Conservation (phyloP, 164 flowering plant genomes). For the Aristolochia fimbriata region DNA sequence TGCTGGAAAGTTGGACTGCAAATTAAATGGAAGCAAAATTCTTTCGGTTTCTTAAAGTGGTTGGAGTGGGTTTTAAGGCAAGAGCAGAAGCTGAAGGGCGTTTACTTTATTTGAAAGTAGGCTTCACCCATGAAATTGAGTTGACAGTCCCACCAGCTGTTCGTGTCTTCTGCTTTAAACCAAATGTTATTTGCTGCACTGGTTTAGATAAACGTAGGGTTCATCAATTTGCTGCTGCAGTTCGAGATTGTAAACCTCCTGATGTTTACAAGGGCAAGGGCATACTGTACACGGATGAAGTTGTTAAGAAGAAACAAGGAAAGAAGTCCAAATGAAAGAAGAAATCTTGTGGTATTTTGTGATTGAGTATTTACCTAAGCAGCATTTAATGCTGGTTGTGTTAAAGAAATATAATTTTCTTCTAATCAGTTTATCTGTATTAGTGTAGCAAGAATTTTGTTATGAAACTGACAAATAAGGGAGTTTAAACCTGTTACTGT, state of each 20-base stretch:
- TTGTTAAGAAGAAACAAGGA: constrained; percentile 76
- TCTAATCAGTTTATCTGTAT: too few relatives aligned
- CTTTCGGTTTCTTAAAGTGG: constrained; percentile 80
- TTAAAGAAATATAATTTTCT: too few relatives aligned
- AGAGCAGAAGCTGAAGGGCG: constrained; percentile 84
- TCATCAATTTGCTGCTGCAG: constrained; percentile 77
- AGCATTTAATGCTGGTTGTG: too few relatives aligned
- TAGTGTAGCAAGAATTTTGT: too few relatives aligned
- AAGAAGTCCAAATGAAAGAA: constrained; percentile 57
- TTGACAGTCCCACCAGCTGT: constrained; percentile 88
- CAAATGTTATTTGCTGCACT: constrained; percentile 66
- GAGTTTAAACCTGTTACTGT: too few relatives aligned
- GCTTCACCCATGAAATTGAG: constrained; percentile 90
- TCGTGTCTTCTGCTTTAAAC: constrained; percentile 82
- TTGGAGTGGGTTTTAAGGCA: constrained; percentile 92
- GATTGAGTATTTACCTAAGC: too few relatives aligned
- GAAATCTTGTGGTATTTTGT: not conserved
- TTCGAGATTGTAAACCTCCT: constrained; percentile 85
- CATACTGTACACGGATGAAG: constrained; percentile 77
- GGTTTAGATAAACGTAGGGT: constrained; percentile 75
- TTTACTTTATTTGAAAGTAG: constrained; percentile 65
- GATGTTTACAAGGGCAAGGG: constrained; percentile 91
- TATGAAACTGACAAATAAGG: too few relatives aligned
- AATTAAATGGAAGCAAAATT: constrained; percentile 62
- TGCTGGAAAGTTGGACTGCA: not conserved